phyloP scores from a whole-genome alignment of 257 asterid species.

The Voacanga thouarsii region DNA sequence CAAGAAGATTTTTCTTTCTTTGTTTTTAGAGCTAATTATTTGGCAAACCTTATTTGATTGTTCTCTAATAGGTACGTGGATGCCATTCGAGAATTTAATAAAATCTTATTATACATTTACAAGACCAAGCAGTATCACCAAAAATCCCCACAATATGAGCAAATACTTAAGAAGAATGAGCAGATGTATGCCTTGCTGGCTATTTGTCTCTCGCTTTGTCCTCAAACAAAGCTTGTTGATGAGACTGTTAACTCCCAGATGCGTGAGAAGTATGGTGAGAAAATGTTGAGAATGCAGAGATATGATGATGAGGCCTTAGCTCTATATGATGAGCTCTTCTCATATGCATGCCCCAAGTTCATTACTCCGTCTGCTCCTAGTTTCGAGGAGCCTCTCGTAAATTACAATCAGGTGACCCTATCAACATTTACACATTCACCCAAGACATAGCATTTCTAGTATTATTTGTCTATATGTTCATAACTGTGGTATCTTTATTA shows the following conservation, averaged over 20 bases:
- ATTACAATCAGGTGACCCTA: constrained; percentile 80
- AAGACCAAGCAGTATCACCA: constrained; percentile 95
- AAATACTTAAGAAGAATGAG: constrained; percentile 91
- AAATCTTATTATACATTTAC: constrained; percentile 77
- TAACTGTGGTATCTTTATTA: background rate
- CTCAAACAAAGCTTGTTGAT: constrained; percentile 83
- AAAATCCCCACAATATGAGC: constrained; percentile 93
- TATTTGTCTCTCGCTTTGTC: constrained; percentile 80
- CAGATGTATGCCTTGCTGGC: constrained; percentile 99
- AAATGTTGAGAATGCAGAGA: constrained; percentile 89
- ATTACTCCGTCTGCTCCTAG: constrained; percentile 96
- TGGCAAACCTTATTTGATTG: background rate
- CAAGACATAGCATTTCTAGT: background rate
- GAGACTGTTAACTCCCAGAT: constrained; percentile 82
- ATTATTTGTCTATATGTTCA: background rate
- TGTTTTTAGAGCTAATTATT: background rate
- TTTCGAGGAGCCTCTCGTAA: constrained; percentile 94
- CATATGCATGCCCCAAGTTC: constrained; percentile 98
- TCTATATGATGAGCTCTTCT: constrained; percentile 90
- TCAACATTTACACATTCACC: background rate
- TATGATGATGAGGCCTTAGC: constrained; percentile 83
- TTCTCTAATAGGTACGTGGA: constrained; percentile 62
- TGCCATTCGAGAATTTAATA: constrained; percentile 79
- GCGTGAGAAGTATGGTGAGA: constrained; percentile 90
- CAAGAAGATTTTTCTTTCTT: background rate